Percentiles rank a stretch among this genome's conserved stretches.
Evolutionary conservation across 306 rosid genomes (phyloP).

Genomic region (Herpetospermum pedunculosum): DNA sequence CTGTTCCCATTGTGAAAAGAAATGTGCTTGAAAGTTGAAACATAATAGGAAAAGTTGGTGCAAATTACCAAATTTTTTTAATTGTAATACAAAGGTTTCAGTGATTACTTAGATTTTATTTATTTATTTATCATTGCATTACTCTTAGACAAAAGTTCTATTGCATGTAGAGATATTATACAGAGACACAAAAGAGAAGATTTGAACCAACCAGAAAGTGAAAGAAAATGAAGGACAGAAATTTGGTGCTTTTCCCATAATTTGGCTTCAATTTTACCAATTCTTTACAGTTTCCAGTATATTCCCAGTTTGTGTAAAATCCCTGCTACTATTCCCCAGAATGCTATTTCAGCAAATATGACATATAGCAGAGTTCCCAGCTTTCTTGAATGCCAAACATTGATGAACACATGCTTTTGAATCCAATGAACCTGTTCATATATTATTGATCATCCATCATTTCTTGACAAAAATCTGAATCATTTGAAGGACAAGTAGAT

Average conservation of each 20-base stretch:
- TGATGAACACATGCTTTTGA: conserved; percentile 42
- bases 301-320: conserved; percentile 66
- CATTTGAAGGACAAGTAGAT: not conserved
- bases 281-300: conserved; percentile 53
- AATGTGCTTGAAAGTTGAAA: not conserved
- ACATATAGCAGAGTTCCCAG: conserved; percentile 73
- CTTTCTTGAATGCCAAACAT: conserved; percentile 61
- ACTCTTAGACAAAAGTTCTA: not conserved
- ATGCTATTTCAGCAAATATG: conserved; percentile 67
- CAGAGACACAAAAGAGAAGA: not conserved
- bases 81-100: not conserved
- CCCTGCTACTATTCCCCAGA: conserved; percentile 72
- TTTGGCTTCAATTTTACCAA: not conserved
- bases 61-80: not conserved
- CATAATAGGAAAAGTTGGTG: not conserved
- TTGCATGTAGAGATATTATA: not conserved
- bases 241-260: not conserved
- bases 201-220: not conserved
- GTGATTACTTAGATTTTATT: not conserved
- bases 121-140: not conserved
- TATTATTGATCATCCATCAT: not conserved
- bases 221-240: not conserved
- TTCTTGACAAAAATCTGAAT: not conserved
- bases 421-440: conserved; percentile 56
- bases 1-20: not conserved